phyloP scores from a whole-genome alignment of 83 land plant species.

The Isoetes engelmannii region DNA sequence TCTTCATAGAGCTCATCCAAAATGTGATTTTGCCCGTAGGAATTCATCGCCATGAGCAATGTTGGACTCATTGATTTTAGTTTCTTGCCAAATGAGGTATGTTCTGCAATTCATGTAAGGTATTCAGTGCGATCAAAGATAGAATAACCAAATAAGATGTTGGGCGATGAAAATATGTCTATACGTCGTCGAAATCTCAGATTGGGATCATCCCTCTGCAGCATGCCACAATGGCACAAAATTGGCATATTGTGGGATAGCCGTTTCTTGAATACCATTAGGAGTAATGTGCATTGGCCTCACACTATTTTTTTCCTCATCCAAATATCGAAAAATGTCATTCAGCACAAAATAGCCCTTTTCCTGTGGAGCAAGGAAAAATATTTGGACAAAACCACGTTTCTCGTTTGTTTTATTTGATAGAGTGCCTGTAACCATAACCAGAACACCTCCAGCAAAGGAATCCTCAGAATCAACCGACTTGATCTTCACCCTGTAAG shows the following conservation, averaged over 20 bases:
- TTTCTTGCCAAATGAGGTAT: too few species aligned
- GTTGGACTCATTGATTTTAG: too few species aligned
- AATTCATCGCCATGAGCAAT: too few species aligned
- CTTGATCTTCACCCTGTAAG: conserved; percentile 44
- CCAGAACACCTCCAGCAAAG: conserved; percentile 58
- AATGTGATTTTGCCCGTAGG: too few species aligned
- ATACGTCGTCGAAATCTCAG: neutral
- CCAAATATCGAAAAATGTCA: conserved; percentile 48
- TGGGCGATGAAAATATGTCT: neutral
- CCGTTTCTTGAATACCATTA: neutral
- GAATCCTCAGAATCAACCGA: conserved; percentile 62
- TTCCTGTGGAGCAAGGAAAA: conserved; percentile 56
- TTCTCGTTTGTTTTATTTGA: conserved; percentile 29
- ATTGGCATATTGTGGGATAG: neutral
- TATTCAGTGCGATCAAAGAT: too few species aligned
- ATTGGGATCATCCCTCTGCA: neutral
- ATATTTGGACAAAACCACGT: conserved; percentile 41
- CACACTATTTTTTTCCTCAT: conserved; percentile 20
- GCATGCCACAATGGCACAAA: neutral
- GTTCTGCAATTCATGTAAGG: too few species aligned
- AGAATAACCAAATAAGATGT: too few species aligned
- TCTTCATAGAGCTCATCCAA: too few species aligned
- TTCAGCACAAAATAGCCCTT: conserved; percentile 53
- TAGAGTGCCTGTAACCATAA: conserved; percentile 56
- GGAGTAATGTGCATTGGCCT: neutral